phyloP scores from a whole-genome alignment of 2,329 filamentous ascomycete genomes.

The Onygena corvina region DNA sequence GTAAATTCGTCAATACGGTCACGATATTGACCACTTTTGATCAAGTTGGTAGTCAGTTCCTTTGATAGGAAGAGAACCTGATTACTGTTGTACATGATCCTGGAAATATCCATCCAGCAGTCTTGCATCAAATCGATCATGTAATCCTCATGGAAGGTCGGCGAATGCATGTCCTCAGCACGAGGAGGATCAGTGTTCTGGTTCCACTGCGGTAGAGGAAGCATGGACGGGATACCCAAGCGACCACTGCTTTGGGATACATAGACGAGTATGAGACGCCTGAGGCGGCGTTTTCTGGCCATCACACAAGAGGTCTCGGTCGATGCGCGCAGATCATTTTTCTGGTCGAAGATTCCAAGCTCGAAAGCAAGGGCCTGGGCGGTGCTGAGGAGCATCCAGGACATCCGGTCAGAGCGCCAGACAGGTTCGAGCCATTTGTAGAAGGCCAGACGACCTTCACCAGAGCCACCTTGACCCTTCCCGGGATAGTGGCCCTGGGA shows the following conservation, averaged over 20 bases:
- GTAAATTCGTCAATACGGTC: slow-evolving; percentile 69
- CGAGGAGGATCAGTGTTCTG: slow-evolving; percentile 28
- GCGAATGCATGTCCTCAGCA: slow-evolving; percentile 16
- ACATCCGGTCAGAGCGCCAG: slow-evolving; percentile 90
- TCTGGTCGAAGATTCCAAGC: slow-evolving; percentile 86
- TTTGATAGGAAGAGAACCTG: slow-evolving; percentile 77
- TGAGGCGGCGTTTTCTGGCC: slow-evolving; percentile 69
- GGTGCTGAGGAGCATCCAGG: slow-evolving; percentile 92
- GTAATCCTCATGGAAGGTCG: slow-evolving; percentile 20
- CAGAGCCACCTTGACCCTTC: slow-evolving; percentile 44
- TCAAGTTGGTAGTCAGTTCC: slow-evolving; percentile 77
- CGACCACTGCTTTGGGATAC: slow-evolving; percentile 87
- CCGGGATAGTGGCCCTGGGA: slow-evolving; percentile 25
- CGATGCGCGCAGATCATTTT: slow-evolving; percentile 56
- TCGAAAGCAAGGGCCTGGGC: slow-evolving; percentile 85
- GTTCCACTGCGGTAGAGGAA: slow-evolving; percentile 46
- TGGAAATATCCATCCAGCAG: slow-evolving; percentile 88
- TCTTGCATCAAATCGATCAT: slow-evolving; percentile 53
- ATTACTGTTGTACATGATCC: slow-evolving; percentile 84
- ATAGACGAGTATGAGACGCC: slow-evolving; percentile 78
- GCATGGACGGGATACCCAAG: slow-evolving; percentile 86
- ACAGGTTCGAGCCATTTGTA: slow-evolving; percentile 95
- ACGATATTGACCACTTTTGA: slow-evolving; percentile 74
- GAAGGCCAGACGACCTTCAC: slow-evolving; percentile 66
- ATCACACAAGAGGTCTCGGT: slow-evolving; percentile 46